Conservation (phyloP, 192 early-diverging fungal species). For the Jimgerdemannia lactiflua region DNA sequence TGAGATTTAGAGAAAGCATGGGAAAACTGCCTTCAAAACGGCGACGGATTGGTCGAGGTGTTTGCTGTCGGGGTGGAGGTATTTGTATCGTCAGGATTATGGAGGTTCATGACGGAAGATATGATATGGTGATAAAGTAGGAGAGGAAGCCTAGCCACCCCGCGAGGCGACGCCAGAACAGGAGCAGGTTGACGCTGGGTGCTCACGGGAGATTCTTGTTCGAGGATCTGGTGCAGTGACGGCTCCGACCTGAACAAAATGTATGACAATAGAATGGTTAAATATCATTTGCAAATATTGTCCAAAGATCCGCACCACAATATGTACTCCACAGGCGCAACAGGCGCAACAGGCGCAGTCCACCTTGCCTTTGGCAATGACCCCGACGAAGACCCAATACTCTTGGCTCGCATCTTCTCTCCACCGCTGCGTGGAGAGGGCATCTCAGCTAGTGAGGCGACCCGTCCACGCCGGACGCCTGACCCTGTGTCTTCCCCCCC, state of each 20-base stretch:
- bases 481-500: too few relatives aligned
- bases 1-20: too few relatives aligned
- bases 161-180: constrained; percentile 7
- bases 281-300: too few relatives aligned
- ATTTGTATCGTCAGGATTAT: too few relatives aligned
- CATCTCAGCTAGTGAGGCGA: not conserved
- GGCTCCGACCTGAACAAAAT: constrained; percentile 10
- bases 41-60: not conserved
- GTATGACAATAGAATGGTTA: too few relatives aligned
- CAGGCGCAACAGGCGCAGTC: not conserved
- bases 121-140: too few relatives aligned
- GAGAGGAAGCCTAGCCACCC: constrained; percentile 9
- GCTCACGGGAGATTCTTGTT: constrained; percentile 19
- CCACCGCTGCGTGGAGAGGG: constrained; percentile 1
- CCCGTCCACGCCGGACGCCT: not conserved
- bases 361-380: not conserved
- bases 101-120: too few relatives aligned
- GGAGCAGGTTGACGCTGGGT: not conserved
- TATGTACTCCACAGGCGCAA: not conserved
- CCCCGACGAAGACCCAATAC: not conserved
- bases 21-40: too few relatives aligned
- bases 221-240: constrained; percentile 39
- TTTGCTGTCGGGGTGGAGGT: not conserved
- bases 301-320: not conserved
- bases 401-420: constrained; percentile 6